phyloP scores from a whole-genome alignment of 352 stramenopile genomes.

The Pythium oligandrum region DNA sequence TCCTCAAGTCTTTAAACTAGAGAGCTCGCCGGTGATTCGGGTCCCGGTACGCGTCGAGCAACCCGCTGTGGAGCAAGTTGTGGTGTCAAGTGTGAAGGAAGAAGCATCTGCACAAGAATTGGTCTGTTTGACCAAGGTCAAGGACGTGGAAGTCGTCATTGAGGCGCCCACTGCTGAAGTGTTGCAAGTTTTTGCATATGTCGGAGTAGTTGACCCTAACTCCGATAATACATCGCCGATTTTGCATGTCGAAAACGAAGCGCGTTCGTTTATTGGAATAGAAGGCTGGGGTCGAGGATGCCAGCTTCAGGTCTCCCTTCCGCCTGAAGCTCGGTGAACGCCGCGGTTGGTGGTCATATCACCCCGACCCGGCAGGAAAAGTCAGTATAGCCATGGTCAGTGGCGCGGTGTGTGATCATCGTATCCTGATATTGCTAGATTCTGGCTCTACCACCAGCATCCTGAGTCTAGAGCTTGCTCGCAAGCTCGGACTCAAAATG shows the following conservation, averaged over 20 bases:
- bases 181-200: too few relatives aligned
- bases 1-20: conserved; percentile 16
- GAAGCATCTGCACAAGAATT: too few relatives aligned
- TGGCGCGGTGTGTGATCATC: conserved; percentile 16
- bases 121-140: too few relatives aligned
- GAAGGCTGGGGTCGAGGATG: too few relatives aligned
- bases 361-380: conserved; percentile 1
- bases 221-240: too few relatives aligned
- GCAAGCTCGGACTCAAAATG: conserved; percentile 19
- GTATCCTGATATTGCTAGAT: conserved; percentile 13
- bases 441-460: conserved; percentile 22
- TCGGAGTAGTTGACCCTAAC: too few relatives aligned
- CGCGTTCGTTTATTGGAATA: too few relatives aligned
- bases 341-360: conserved; percentile 10
- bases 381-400: conserved; percentile 4
- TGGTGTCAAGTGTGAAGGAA: too few relatives aligned
- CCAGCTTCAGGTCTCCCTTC: conserved; percentile 4
- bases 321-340: conserved; percentile 7
- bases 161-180: conserved; percentile 5
- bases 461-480: conserved; percentile 21
- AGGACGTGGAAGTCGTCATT: too few relatives aligned
- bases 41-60: conserved; percentile 17
- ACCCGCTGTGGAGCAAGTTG: too few relatives aligned
- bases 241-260: too few relatives aligned
- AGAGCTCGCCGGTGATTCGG: conserved; percentile 14